These are phyloP conservation scores for Aspergillus bertholletiae DNA, from an alignment of 495 filamentous ascomycete species.

Conservation along the genomic window DNA sequence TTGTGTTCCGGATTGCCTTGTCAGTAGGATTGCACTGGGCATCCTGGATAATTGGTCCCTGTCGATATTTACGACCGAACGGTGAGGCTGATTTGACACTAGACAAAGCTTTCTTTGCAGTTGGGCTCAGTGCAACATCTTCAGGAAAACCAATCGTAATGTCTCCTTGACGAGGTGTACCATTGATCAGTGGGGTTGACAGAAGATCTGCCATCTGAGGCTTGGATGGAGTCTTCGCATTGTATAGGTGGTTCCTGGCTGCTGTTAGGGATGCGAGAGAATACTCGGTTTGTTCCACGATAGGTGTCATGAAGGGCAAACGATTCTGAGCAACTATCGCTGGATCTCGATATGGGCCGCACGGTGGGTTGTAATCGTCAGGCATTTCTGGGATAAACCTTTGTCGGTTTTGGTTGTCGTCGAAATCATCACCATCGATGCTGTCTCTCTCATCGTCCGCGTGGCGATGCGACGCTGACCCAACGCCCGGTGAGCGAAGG, in stretches of 20 bases:
- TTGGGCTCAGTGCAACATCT: conserved; percentile 41
- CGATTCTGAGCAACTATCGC: conserved; percentile 75
- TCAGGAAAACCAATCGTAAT: conserved; percentile 30
- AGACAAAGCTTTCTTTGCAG: conserved; percentile 42
- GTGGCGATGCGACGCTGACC: conserved; percentile 23
- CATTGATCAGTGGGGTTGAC: conserved; percentile 24
- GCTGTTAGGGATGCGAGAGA: conserved; percentile 65
- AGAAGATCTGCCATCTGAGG: conserved; percentile 37
- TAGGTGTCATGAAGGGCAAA: conserved; percentile 97
- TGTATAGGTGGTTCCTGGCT: conserved; percentile 53
- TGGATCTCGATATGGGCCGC: conserved; percentile 71
- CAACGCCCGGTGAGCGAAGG: conserved; percentile 28
- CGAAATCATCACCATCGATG: conserved; percentile 14
- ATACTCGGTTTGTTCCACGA: conserved; percentile 90
- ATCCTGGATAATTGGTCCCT: conserved; percentile 72
- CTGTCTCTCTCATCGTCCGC: conserved; percentile 27
- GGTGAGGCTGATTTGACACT: conserved; percentile 14
- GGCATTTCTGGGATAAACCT: conserved; percentile 69
- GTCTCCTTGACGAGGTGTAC: conserved; percentile 28
- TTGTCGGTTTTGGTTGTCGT: conserved; percentile 34
- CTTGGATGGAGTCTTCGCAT: conserved; percentile 72
- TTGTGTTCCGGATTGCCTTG: conserved; percentile 64
- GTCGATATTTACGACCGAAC: conserved; percentile 19
- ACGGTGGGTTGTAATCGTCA: conserved; percentile 77
- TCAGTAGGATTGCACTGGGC: conserved; percentile 84